Conservation (phyloP, 495 filamentous ascomycete species). For the Penicillium pulvis region DNA sequence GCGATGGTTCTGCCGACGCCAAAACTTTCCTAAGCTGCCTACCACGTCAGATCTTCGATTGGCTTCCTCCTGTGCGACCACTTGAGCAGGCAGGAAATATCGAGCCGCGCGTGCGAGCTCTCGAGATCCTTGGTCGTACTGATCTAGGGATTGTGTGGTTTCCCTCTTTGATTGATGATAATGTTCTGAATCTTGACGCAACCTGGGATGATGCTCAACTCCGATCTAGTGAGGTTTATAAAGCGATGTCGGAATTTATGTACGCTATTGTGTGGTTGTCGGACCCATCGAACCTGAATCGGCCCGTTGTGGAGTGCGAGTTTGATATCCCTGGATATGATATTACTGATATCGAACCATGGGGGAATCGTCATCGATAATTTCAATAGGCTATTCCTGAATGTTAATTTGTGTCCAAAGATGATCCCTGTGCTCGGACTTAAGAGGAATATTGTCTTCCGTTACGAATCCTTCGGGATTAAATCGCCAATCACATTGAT, state of each 20-base stretch:
- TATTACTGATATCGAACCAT: neutral
- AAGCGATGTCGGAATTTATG: slow-evolving; percentile 10
- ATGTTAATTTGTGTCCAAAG: too few relatives aligned
- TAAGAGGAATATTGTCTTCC: too few relatives aligned
- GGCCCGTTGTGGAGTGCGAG: slow-evolving; percentile 6
- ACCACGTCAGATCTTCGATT: slow-evolving; percentile 2
- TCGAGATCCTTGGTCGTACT: slow-evolving; percentile 3
- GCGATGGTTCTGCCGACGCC: neutral
- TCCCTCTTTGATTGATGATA: slow-evolving; percentile 1
- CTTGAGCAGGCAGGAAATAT: neutral
- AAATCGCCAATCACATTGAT: too few relatives aligned
- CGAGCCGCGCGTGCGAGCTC: neutral
- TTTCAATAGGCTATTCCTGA: neutral
- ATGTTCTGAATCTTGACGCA: slow-evolving; percentile 7
- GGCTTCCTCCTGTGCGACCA: slow-evolving; percentile 1
- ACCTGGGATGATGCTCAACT: slow-evolving; percentile 11
- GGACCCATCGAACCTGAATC: slow-evolving; percentile 5
- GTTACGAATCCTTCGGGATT: too few relatives aligned
- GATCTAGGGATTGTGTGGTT: slow-evolving; percentile 16
- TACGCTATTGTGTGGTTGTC: slow-evolving; percentile 12
- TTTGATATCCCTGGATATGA: slow-evolving; percentile 6
- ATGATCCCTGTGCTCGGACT: too few relatives aligned
- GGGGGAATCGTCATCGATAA: neutral
- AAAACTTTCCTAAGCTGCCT: too few relatives aligned
- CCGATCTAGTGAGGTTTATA: neutral